Evolutionary conservation across 371 early-diverging fungal species (phyloP), one percentile per base, ranked within the genome.

Genomic region (Haplosporangium sp.): DNA sequence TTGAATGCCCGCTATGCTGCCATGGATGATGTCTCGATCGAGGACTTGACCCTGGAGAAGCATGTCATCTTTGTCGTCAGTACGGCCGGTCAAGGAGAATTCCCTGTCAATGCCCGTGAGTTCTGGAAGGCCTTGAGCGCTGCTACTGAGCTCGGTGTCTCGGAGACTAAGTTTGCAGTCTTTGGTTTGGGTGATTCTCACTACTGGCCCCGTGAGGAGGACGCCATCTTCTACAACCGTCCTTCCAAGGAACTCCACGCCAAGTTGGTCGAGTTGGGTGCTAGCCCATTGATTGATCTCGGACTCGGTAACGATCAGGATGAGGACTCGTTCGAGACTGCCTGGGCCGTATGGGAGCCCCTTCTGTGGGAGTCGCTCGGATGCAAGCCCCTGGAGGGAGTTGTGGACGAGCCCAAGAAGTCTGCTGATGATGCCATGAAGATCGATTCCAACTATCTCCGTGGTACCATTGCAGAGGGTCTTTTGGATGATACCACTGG

Each of bases 21-120:
- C 46, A 91, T 92, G 91, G 96, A 97, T 68, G 93, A 92, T 51
- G 91, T 89, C 58, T 87, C 89, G 58, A 85, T 93, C 41, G 94
- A 95, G 63, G 95, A 95, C 50, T 81, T 96, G 59, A 85, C 86
- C 14, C 77, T 85, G 59, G 94, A 95, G 82, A 87, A 86, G 71
- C 90, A 92, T 38, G 87, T 96, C 13, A 88, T 93, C 40, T 85
- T 94, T 77, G 84, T 93, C 8, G 81, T 92, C 48, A 92, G 93
- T 51, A 96, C 98, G 12, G 96, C 98, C 45, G 96, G 98, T 45
- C 96, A 97, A 82, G 98, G 98, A 82, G 98, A 97, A 88, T 90
- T 96, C 73, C 98, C 98, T 1, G 90, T 92, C 60, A 96, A 96
- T 72, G 86, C 89, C 21, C 91, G 94, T 72, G 94, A 95, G 82